Evolutionary conservation across 225 moss, liverwort and hornwort genomes (phyloP), one percentile per base, ranked within the genome.

Genomic region (Climacium dendroides): DNA sequence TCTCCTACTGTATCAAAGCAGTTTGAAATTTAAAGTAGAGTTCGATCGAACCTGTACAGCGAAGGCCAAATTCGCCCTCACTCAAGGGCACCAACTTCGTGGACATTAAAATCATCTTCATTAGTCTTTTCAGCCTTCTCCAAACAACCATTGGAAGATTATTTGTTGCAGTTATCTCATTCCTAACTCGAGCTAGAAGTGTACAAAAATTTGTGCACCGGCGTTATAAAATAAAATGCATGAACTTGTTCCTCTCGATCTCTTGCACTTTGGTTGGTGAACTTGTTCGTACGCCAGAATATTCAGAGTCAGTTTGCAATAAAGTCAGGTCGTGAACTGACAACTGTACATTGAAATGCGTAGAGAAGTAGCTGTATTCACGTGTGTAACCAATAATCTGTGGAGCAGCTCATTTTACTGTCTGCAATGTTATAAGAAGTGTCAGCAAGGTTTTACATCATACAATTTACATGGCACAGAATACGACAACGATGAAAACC

Each of bases 71-170:
- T 80, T n/a, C 43, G 61, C 81, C 74, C 79, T 77, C 45, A 28
- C 45, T 60, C 53, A 14, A 76, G 63, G 35, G 28, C 62, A 77
- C 47, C 54, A n/a, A 8, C 83, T 79, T 55, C 77, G 80, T 84
- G 90, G 88, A 90, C 80, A 76, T 88, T 86, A 87, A 89, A 37
- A 90, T 85, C 89, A 89, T 85, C 64, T 78, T 87, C 81, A 84
- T 41, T 78, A 65, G 30, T 28, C 6, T 29, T 60, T 59, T 28
- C 45, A 47, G 5, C 59, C 82, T 78, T 70, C 84, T 86, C 90
- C 80, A 70, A 83, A 76, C 86, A 83, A 90, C 53, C 45, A 84
- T 77, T 88, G 84, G 57, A 86, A 85, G 59, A 79, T 65, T 81
- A 39, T 67, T 87, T 66, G 29, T 58, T 59, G 73, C 35, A 47